These are phyloP conservation scores for Tolypocladium ophioglossoides DNA, from an alignment of 2,329 filamentous ascomycete species.

Conservation along the genomic window DNA sequence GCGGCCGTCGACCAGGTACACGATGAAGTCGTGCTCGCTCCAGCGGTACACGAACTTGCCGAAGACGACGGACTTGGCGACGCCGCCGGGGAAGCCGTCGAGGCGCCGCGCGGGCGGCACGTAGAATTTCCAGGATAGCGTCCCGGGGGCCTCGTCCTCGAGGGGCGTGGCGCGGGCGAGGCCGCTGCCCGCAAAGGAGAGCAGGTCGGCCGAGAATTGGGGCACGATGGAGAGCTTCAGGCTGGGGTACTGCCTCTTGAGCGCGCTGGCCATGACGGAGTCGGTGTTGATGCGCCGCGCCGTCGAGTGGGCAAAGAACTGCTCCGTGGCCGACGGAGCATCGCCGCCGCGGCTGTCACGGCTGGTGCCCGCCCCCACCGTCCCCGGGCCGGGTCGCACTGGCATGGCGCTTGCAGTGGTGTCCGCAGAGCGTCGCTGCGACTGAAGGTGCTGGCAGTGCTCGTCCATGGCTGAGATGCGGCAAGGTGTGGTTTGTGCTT, in stretches of 20 bases:
- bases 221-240: constrained; percentile 29
- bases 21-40: constrained; percentile 28
- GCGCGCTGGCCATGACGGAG: constrained; percentile 25
- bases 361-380: not conserved
- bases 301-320: constrained; percentile 26
- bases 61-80: constrained; percentile 23
- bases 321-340: not conserved
- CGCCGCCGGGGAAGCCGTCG: constrained; percentile 23
- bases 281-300: constrained; percentile 32
- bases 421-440: not conserved
- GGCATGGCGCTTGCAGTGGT: not conserved
- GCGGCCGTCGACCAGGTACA: constrained; percentile 31
- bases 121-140: constrained; percentile 28
- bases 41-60: constrained; percentile 33
- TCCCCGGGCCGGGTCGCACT: not conserved
- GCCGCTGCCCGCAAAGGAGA: constrained; percentile 30
- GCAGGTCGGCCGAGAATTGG: constrained; percentile 22
- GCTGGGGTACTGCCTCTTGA: constrained; percentile 31
- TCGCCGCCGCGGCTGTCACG: not conserved
- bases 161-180: constrained; percentile 22
- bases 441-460: not conserved
- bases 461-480: not conserved
- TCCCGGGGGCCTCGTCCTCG: constrained; percentile 18
- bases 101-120: constrained; percentile 28
- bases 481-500: no score